Evolutionary conservation across 306 rosid species (phyloP), one percentile per base, ranked within the genome.

Genomic region (Myrica gale): DNA sequence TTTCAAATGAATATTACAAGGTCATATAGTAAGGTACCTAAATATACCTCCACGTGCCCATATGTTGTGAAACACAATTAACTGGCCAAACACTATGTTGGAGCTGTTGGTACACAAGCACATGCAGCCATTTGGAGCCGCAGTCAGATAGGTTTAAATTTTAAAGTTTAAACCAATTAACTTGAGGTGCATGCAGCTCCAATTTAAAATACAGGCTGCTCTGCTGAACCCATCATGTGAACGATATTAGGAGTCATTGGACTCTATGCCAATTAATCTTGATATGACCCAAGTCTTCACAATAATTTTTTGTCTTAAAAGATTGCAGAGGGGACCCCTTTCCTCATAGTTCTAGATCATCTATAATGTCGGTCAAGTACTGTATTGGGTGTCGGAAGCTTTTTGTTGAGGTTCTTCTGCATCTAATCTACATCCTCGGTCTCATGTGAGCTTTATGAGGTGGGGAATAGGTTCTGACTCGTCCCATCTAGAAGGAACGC

Each of bases 51-150:
- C 61, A 55, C 7, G 61, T n/a, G 10, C 45, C 44, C 17, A 0
- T 32, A 6, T 39, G 4, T 46, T 37, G 9, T 39, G 12, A 16
- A 39, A 63, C 37, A 39, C 46, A 39, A 51, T 74, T 74, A 19
- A 60, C 20, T 48, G 51, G 15, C 26, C 53, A 74, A 20, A 69
- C 41, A 66, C 17, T 51, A 73, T 47, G 72, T 69, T 69, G 68
- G 79, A 78, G 80, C 85, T 75, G 56, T 78, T 78, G 86, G 85
- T 85, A 85, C 87, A 81, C 80, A 74, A 71, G 85, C 94, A 85
- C 88, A 68, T 79, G 87, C 82, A 77, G 73, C 79, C 74, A 77
- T 79, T 70, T 76, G 82, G 76, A 76, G 44, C 86, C 71, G 73
- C 75, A 15, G 86, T 74, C 77, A 76, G 79, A 86, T 63, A 51